A percentile compares a stretch with the other conserved stretches of the same genome.
These are phyloP conservation scores for Cajanus cajan DNA, from an alignment of 306 rosid genomes.

Conservation along the genomic window DNA sequence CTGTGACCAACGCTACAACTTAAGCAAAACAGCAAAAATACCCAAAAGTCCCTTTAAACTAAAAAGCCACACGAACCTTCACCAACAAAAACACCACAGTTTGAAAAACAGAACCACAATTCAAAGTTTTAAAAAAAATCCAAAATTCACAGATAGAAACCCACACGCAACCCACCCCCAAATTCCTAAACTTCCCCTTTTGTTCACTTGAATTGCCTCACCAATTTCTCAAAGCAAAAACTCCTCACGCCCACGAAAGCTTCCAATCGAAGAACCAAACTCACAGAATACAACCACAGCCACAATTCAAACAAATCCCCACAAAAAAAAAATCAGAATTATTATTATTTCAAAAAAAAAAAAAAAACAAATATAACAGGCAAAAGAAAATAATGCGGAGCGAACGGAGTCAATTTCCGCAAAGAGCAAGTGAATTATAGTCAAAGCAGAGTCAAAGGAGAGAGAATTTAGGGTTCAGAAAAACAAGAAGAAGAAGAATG, in stretches of 20 bases:
- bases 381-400: neutral
- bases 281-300: conserved; percentile 17
- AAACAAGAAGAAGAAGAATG: neutral
- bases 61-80: neutral
- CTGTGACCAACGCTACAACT: neutral
- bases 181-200: conserved; percentile 12
- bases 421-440: conserved; percentile 21
- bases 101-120: neutral
- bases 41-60: neutral
- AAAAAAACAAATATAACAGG: neutral
- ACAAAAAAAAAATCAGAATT: neutral
- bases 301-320: conserved; percentile 20
- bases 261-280: conserved; percentile 20
- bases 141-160: conserved; percentile 11
- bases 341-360: neutral
- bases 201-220: neutral
- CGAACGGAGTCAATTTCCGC: neutral
- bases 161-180: neutral
- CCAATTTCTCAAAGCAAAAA: neutral
- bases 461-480: conserved; percentile 48
- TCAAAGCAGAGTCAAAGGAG: conserved; percentile 37
- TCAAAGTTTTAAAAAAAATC: neutral
- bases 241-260: neutral
- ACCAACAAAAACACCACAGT: neutral
- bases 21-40: neutral